A percentile compares a stretch with the other conserved stretches of the same genome.
Evolutionary conservation across 2,329 filamentous ascomycete genomes (phyloP).

Genomic region (Ophiocordyceps camponoti-leonardi): DNA sequence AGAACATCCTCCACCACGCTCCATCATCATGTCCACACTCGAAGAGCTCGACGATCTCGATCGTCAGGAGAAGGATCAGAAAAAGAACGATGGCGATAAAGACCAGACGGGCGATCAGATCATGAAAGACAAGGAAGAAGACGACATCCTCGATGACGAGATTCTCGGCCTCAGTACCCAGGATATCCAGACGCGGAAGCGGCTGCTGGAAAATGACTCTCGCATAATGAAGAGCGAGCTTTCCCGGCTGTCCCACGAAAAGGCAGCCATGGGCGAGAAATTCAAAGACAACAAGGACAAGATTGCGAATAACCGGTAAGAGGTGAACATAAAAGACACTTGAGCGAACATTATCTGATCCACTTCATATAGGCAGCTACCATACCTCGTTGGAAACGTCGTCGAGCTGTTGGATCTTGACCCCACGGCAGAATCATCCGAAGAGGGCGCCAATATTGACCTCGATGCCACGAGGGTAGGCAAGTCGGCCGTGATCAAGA

Average conservation of each 20-base stretch:
- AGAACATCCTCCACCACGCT: background rate
- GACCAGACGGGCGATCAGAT: slow-evolving; percentile 52
- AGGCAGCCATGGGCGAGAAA: slow-evolving; percentile 90
- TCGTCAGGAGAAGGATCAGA: slow-evolving; percentile 61
- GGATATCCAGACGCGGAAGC: slow-evolving; percentile 81
- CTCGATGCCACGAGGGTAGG: slow-evolving; percentile 90
- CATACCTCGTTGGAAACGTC: slow-evolving; percentile 95
- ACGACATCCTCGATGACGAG: slow-evolving; percentile 77
- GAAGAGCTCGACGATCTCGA: slow-evolving; percentile 86
- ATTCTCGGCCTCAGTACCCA: slow-evolving; percentile 84
- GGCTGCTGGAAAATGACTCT: slow-evolving; percentile 91
- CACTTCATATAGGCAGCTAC: slow-evolving; percentile 55
- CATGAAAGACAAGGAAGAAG: slow-evolving; percentile 69
- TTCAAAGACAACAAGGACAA: slow-evolving; percentile 99
- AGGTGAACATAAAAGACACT: background rate
- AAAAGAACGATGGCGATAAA: slow-evolving; percentile 20
- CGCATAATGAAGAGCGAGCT: slow-evolving; percentile 98
- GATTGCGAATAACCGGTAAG: slow-evolving; percentile 94
- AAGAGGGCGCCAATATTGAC: slow-evolving; percentile 97
- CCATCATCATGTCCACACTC: slow-evolving; percentile 59
- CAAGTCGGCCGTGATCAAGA: slow-evolving; percentile 99
- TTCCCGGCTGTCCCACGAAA: slow-evolving; percentile 87
- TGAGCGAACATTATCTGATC: background rate
- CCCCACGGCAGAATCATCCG: slow-evolving; percentile 84
- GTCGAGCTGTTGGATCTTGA: slow-evolving; percentile 95